Base-by-base conservation (phyloP, 257 asterid genomes). In the Hygrophila difformis region DNA sequence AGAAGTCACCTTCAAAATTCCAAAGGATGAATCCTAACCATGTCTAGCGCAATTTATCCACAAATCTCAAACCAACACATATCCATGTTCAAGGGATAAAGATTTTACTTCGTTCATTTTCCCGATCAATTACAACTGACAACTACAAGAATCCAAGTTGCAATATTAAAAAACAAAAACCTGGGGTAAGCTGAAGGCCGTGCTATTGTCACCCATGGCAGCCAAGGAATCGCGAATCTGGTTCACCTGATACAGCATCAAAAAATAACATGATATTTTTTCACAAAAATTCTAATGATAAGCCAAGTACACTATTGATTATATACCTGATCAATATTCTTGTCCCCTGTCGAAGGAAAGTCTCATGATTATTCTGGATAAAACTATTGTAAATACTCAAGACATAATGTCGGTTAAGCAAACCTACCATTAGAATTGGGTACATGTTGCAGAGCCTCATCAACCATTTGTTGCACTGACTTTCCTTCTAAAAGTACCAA, bases 131-230 rank as follows among this genome's bases (percentile, higher is more conserved):
- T n/a, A n/a, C n/a, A n/a, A n/a, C n/a, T n/a, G n/a, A n/a, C n/a
- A n/a, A n/a, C n/a, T n/a, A n/a, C n/a, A n/a, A n/a, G n/a, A n/a
- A n/a, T n/a, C n/a, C n/a, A 35, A 37, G 18, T 35, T 12, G 29
- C 36, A 35, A 52, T 37, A 17, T 8, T n/a, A n/a, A 52, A 23
- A 47, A 55, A 54, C 39, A 61, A 42, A 48, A 72, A 82, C 99
- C 79, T 86, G 99, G 19, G 99, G 96, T 49, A 91, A 72, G 82
- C 99, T 82, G 64, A 82, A 91, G 65, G 96, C 96, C 8, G 99
- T 91, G 72, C 93, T 91, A 39, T 82, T 86, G 40, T 75, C 87
- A 17, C 99, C 99, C 99, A 91, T 86, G 65, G 80, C 64, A 44
- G 94, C 93, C 69, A 91, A 72, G 57, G 96, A 91, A 18, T 91